These are phyloP conservation scores for Globomyces pollinis-pini DNA, from an alignment of 192 early-diverging fungal genomes.

Conservation along the genomic window DNA sequence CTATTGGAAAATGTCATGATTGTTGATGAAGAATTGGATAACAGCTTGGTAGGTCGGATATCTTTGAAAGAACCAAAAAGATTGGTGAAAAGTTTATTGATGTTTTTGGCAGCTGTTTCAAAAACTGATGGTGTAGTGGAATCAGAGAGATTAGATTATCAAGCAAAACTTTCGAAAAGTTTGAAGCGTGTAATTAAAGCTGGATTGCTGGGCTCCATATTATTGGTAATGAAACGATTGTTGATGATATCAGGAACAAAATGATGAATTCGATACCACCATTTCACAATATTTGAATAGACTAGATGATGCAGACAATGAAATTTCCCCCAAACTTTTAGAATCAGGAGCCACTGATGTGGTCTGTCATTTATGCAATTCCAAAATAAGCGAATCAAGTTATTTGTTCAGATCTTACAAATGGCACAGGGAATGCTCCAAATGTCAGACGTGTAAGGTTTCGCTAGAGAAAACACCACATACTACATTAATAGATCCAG, in stretches of 20 bases:
- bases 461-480: background rate
- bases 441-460: background rate
- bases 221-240: conserved; percentile 4
- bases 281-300: no score
- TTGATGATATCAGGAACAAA: no score
- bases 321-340: no score
- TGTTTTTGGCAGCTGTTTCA: background rate
- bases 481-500: background rate
- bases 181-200: background rate
- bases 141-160: background rate
- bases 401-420: background rate
- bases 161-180: background rate
- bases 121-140: background rate
- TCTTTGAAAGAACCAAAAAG: background rate
- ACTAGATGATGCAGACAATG: no score
- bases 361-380: background rate
- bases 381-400: background rate
- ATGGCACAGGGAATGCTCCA: background rate
- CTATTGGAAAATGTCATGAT: background rate
- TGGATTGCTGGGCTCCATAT: background rate
- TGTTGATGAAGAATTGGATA: background rate
- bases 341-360: background rate
- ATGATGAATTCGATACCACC: no score
- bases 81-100: background rate
- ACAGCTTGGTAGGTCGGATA: background rate